phyloP scores from a whole-genome alignment of 495 filamentous ascomycete genomes.

The Penicillium nucicola region DNA sequence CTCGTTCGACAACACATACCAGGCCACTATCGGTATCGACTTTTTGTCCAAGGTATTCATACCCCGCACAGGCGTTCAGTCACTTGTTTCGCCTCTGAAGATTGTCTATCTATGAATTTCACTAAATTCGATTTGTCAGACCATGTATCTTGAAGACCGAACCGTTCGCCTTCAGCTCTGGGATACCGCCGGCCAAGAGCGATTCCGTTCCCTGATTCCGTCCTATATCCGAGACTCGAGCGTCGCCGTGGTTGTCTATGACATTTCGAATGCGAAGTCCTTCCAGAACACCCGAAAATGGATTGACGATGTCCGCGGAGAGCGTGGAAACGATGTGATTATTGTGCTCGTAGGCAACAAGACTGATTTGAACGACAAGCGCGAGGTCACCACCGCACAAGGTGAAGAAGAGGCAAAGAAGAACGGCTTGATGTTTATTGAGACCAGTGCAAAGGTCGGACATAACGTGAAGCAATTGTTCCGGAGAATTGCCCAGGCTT shows the following conservation, averaged over 20 bases:
- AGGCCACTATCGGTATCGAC: slow-evolving; percentile 98
- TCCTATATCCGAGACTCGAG: slow-evolving; percentile 97
- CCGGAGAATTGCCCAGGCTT: slow-evolving; percentile 92
- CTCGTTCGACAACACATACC: slow-evolving; percentile 99
- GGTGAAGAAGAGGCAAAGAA: slow-evolving; percentile 99
- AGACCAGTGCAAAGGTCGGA: slow-evolving; percentile 96
- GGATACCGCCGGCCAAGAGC: slow-evolving; percentile 97
- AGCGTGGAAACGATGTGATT: slow-evolving; percentile 96
- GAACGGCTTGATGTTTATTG: slow-evolving; percentile 95
- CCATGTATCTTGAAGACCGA: slow-evolving; percentile 98
- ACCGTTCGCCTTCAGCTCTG: slow-evolving; percentile 96
- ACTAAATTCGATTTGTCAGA: slow-evolving; percentile 48
- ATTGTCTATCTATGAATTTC: not conserved
- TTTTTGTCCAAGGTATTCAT: slow-evolving; percentile 87
- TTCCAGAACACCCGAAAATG: slow-evolving; percentile 99
- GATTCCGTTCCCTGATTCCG: slow-evolving; percentile 93
- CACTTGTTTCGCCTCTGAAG: not conserved
- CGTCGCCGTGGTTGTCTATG: slow-evolving; percentile 97
- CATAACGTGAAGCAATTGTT: slow-evolving; percentile 98
- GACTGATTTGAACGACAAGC: slow-evolving; percentile 96
- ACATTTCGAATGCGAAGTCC: slow-evolving; percentile 94
- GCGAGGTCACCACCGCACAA: slow-evolving; percentile 89
- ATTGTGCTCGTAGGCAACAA: slow-evolving; percentile 99
- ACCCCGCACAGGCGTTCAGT: not conserved
- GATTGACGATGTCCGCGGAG: slow-evolving; percentile 96